Evolutionary conservation across 257 asterid genomes (phyloP), one percentile per base, ranked within the genome.

Genomic region (Craterostigma plantagineum): DNA sequence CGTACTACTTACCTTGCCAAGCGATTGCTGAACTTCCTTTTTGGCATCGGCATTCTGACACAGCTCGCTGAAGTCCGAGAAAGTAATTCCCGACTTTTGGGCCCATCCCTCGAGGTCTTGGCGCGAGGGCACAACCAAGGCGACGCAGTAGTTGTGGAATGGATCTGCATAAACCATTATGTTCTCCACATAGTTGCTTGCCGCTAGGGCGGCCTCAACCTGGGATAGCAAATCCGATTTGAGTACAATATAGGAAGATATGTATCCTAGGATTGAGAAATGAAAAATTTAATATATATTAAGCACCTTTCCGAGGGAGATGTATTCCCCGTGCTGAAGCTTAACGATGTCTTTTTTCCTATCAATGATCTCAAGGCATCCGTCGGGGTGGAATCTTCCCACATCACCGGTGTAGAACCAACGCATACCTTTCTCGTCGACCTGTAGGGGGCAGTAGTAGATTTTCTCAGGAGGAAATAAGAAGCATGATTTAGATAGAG

Each of bases 311-410:
- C 98, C 95, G 16, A 90, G 70, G 30, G 98, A 90, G 27, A 90
- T 95, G 48, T 90, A 90, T 64, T 90, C 98, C 42, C 95, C 98
- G 18, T 90, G 98, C 68, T 82, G 95, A 60, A 90, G 93, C 56
- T 90, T 90, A 13, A 83, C 94, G 10, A 83, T 90, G 58, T 83
- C 98, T 66, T 90, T 90, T 63, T 73, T 90, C 43, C 94, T 95
- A 55, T 90, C 98, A 30, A 90, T 72, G 39, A 90, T 90, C 73
- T 90, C 93, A 38, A 90, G 81, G 69, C 98, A 90, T 44, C 98
- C 95, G 57, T 90, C 91, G 1, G 59, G 57, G 36, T 90, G 98
- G 72, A 83, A 74, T 49, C 65, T 83, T 37, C 98, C 98, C 18
- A 90, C 48, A 49, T 90, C 98, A 48, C 98, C 98, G 0, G 93